A percentile compares a stretch with the other conserved stretches of the same genome.
Conservation (phyloP, 2,329 filamentous ascomycete genomes). For the Colletotrichum abscissum region DNA sequence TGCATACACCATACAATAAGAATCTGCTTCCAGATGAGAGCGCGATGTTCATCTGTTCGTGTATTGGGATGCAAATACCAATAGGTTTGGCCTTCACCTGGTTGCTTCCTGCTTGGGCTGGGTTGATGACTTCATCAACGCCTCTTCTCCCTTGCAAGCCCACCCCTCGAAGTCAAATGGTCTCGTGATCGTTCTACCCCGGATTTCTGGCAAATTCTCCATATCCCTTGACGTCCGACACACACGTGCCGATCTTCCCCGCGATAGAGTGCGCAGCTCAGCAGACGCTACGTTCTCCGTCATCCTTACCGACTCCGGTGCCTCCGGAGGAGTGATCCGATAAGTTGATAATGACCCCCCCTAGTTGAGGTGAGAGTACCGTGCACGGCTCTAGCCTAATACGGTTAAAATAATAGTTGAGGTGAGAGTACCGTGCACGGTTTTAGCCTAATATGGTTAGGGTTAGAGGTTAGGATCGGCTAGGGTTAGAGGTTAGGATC, state of each 20-base stretch:
- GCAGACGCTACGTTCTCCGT: neutral
- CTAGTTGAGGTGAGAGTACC: no score
- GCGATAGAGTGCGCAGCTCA: neutral
- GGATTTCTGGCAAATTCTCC: neutral
- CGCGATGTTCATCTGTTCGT: neutral
- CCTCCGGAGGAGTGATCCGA: no score
- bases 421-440: no score
- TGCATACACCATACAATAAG: no score
- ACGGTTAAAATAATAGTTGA: no score
- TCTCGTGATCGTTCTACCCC: neutral
- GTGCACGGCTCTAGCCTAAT: no score
- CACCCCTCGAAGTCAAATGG: neutral
- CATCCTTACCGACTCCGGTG: neutral
- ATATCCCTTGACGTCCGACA: neutral
- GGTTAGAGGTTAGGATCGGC: no score
- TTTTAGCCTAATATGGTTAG: no score
- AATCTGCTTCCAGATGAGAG: neutral
- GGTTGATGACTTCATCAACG: neutral
- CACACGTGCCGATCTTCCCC: conserved; percentile 6
- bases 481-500: no score
- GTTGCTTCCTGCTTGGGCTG: neutral
- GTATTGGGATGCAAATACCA: neutral
- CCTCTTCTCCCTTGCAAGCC: neutral
- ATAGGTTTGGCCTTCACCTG: neutral
- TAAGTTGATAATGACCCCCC: no score